These are phyloP conservation scores for Backusella sp. DNA, from an alignment of 192 early-diverging fungal genomes.

Conservation along the genomic window DNA sequence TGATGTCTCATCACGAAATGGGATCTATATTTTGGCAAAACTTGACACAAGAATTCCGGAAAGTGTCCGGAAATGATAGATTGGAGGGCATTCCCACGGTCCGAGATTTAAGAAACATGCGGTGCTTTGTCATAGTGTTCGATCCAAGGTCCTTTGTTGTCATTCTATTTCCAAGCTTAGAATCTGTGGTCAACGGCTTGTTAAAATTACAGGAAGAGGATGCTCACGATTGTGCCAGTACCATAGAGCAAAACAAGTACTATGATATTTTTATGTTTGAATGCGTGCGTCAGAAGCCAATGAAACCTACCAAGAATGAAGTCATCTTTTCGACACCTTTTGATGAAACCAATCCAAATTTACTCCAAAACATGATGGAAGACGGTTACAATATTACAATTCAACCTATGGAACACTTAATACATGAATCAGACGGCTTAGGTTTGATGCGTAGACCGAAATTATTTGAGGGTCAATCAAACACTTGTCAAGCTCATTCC, in stretches of 20 bases:
- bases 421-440: constrained; percentile 26
- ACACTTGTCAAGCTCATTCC: background rate
- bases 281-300: constrained; percentile 48
- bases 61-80: constrained; percentile 16
- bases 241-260: constrained; percentile 17
- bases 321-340: background rate
- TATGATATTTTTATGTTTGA: constrained; percentile 44
- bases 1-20: constrained; percentile 40
- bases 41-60: constrained; percentile 36
- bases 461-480: constrained; percentile 22
- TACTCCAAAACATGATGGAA: background rate
- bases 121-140: constrained; percentile 54
- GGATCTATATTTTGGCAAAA: constrained; percentile 37
- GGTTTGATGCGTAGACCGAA: constrained; percentile 14
- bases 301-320: constrained; percentile 22
- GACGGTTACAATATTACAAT: constrained; percentile 1
- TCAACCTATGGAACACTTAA: background rate
- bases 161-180: constrained; percentile 41
- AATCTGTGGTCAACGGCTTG: constrained; percentile 32
- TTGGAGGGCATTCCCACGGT: constrained; percentile 31
- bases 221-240: constrained; percentile 16
- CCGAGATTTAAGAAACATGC: constrained; percentile 39
- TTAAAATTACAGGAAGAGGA: background rate
- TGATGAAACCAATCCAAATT: constrained; percentile 12
- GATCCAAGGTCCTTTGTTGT: constrained; percentile 46